Evolutionary conservation across 1,284 basidiomycete species (phyloP).

Genomic region (Tilletia horrida): DNA sequence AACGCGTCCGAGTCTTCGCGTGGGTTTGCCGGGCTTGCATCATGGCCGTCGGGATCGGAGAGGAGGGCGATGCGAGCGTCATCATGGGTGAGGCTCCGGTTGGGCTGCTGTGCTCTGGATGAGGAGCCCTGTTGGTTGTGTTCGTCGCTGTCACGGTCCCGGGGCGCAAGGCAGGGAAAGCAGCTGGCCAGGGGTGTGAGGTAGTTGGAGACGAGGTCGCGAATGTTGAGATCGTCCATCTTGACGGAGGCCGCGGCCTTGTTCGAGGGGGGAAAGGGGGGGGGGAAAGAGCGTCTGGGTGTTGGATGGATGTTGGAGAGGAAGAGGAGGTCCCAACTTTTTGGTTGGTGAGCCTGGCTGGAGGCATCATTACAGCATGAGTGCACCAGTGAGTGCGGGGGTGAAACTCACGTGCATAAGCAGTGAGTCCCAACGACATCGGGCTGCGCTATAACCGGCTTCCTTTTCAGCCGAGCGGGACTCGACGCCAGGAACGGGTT

Average conservation of each 20-base stretch:
- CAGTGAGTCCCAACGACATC: no score
- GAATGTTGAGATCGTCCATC: constrained; percentile 11
- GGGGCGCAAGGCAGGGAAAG: not conserved
- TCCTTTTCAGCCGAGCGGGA: no score
- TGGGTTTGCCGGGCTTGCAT: not conserved
- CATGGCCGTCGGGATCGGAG: not conserved
- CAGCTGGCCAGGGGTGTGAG: constrained; percentile 1
- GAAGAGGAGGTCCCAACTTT: no score
- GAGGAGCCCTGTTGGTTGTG: not conserved
- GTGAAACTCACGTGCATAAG: no score
- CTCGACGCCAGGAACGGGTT: no score
- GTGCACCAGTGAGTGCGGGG: no score
- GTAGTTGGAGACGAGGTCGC: constrained; percentile 10
- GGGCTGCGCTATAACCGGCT: no score
- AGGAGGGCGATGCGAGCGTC: constrained; percentile 11
- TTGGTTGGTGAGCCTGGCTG: no score
- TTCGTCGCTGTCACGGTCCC: not conserved
- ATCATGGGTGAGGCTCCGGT: constrained; percentile 2
- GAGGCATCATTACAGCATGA: no score
- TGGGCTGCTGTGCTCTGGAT: not conserved
- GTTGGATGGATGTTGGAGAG: no score
- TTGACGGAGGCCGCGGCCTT: not conserved
- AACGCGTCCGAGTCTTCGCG: constrained; percentile 11
- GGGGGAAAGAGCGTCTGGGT: no score
- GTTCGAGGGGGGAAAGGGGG: no score